Evolutionary conservation across 148 eudicot genomes (phyloP).

Genomic region (Pharnaceum exiguum): DNA sequence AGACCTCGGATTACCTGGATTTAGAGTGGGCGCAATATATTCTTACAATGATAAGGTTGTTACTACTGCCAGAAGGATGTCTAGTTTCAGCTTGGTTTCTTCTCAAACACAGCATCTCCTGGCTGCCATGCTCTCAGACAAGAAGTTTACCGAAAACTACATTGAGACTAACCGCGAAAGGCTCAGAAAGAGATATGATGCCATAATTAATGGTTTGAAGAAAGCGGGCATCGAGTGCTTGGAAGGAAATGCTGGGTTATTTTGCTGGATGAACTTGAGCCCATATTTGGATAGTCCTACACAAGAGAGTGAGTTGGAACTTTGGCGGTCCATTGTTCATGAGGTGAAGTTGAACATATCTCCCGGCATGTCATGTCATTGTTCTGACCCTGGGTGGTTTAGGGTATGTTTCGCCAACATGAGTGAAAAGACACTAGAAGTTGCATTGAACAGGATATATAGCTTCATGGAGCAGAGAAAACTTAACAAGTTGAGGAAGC

Average conservation of each 20-base stretch:
- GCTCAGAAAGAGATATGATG: constrained; percentile 50
- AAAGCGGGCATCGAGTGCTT: constrained; percentile 61
- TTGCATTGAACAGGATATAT: constrained; percentile 54
- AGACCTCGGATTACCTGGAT: constrained; percentile 87
- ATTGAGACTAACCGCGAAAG: constrained; percentile 54
- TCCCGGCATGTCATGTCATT: constrained; percentile 78
- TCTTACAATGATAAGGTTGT: constrained; percentile 88
- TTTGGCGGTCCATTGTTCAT: constrained; percentile 50
- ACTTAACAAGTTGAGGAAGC: neutral
- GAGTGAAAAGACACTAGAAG: constrained; percentile 66
- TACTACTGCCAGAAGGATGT: constrained; percentile 82
- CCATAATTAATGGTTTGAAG: constrained; percentile 52
- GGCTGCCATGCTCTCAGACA: constrained; percentile 63
- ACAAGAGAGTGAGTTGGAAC: constrained; percentile 44
- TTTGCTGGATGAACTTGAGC: constrained; percentile 84
- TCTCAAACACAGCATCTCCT: constrained; percentile 81
- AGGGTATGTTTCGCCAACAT: constrained; percentile 88
- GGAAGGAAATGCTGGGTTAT: constrained; percentile 75
- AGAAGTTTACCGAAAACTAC: constrained; percentile 48
- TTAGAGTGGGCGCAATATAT: constrained; percentile 75
- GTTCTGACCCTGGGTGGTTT: constrained; percentile 84
- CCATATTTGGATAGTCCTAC: constrained; percentile 40
- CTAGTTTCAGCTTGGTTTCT: constrained; percentile 80
- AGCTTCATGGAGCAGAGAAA: constrained; percentile 50
- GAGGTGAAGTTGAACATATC: constrained; percentile 73